Base-by-base conservation (phyloP, 768 basidiomycete species). In the Naganishia vishniacii region DNA sequence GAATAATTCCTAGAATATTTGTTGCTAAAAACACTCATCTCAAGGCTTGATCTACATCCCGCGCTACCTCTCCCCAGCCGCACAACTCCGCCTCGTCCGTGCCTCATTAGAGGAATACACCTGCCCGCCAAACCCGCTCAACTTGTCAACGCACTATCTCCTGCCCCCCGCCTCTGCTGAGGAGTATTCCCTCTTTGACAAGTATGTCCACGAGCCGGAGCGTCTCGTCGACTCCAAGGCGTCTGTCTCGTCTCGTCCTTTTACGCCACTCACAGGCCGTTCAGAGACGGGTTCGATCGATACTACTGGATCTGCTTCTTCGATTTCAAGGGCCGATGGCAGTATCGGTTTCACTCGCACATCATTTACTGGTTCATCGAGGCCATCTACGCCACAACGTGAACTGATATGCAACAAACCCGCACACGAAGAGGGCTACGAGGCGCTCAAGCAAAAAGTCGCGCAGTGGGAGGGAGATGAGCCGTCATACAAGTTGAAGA, bases 21-120 rank as follows among this genome's bases (percentile, higher is more conserved):
- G 13, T 4, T 5, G 1, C 42, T 25, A 31, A 4, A 12, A 18
- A 45, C 28, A 23, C 44, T 7, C 7, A 26, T 40, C 16, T 3
- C 6, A 1, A 93, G 93, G 93, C 20, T 83, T 97, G 28, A 86
- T 97, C 20, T 75, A 95, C 23, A 77, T 99, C 5, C 92, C 94
- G 12, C 80, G 81, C 0, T 91, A 87, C 71, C 71, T 95, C 18
- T 79, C 85, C 1, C 78, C 78, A 0, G 71, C 78, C 18, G 80
- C 84, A 40, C 94, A 98, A 72, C 82, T 84, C 25, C 74, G 81
- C 0, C 82, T 97, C 4, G 81, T 89, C 26, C 78, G 77, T 61
- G 88, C 89, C 83, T 83, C 88, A 25, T 83, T 99, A 7, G 72
- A 80, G 11, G 82, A 86, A 20, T 90, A 93, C 69, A 87, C 92